Evolutionary conservation across 768 basidiomycete species (phyloP), one percentile per base, ranked within the genome.

Genomic region (Tricholoma terreum): DNA sequence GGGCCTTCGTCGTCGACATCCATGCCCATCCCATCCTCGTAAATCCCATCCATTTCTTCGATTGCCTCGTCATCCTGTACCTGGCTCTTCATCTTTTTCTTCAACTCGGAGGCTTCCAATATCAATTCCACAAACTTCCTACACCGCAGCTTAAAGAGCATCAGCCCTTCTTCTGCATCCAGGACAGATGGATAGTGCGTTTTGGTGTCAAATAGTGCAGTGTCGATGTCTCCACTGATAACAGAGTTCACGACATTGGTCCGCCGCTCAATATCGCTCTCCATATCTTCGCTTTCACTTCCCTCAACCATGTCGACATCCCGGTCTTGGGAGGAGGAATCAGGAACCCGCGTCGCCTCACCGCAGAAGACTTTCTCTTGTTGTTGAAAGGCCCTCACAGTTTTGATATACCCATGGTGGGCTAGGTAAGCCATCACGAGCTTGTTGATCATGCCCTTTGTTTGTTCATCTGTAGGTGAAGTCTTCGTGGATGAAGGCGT

Each of bases 41-140:
- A 67, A 55, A 68, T 61, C 56, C 71, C 68, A 71, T 77, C 75
- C 70, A 69, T 77, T 60, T 69, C 76, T 53, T 71, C 76, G 42
- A 68, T 69, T 66, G 70, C 73, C 56, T 72, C 69, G 55, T 77
- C 78, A 17, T 61, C 62, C 24, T 61, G 59, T n/a, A 12, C 46
- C n/a, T 50, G 30, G 68, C 70, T 57, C 78, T 46, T 78, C 74
- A 85, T 80, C 62, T 74, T 79, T 72, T 87, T 86, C 75, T 84
- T 83, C 58, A 88, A 73, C 59, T 86, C 88, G 5, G 84, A 80
- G 9, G 89, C 84, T 61, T 85, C 83, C 62, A 92, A 66, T 12
- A 91, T 81, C 27, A 92, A 80, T 70, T 94, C 92, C 45, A 94
- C 85, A 64, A 94, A 92, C 71, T 88, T 90, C 63, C 91, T 81